Percentiles rank a stretch among this genome's conserved stretches.
Conservation (phyloP, 257 asterid genomes). For the Przewalskia tangutica region DNA sequence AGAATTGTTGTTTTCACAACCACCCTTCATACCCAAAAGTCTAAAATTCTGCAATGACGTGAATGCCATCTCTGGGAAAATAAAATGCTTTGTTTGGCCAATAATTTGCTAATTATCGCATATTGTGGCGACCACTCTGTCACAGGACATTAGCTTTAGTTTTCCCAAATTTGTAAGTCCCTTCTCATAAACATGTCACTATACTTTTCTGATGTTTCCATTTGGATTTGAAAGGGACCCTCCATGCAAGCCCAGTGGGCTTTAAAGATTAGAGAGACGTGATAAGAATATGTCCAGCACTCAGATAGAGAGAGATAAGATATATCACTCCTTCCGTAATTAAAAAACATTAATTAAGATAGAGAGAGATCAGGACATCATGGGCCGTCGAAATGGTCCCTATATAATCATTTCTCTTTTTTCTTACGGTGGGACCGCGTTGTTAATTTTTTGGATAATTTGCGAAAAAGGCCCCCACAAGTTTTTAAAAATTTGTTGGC, state of each 20-base stretch:
- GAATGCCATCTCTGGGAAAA: not conserved
- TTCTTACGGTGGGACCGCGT: not conserved
- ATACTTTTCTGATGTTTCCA: not conserved
- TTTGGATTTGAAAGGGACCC: not conserved
- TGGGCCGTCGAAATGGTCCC: not conserved
- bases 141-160: not conserved
- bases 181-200: not conserved
- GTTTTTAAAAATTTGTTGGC: constrained; percentile 5
- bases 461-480: not conserved
- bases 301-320: too few species aligned
- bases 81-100: not conserved
- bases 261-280: constrained; percentile 7
- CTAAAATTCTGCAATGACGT: not conserved
- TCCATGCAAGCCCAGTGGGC: not conserved
- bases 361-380: not conserved
- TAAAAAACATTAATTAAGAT: not conserved
- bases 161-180: not conserved
- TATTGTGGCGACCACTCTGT: not conserved
- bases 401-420: not conserved
- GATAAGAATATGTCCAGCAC: too few species aligned
- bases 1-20: not conserved
- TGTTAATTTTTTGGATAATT: not conserved
- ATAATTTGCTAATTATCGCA: not conserved
- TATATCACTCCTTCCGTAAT: not conserved
- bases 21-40: not conserved